Base-by-base conservation (phyloP, 2,329 filamentous ascomycete species). In the Decorospora gaudefroyi region DNA sequence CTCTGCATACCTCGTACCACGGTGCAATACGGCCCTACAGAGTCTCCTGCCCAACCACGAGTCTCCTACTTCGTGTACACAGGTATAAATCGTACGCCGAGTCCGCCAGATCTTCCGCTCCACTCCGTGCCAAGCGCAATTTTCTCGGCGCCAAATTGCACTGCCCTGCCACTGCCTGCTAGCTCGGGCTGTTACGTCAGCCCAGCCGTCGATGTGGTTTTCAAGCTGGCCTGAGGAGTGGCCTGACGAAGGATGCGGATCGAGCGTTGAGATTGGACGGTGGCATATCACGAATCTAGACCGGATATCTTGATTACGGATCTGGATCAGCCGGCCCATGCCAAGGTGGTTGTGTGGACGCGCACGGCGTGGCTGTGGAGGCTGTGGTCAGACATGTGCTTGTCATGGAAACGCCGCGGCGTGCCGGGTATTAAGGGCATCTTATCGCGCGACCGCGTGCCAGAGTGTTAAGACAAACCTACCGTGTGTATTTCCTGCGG, bases 171-270 rank as follows among this genome's bases (percentile, higher is more conserved):
- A 10, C 21, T n/a, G 17, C 22, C n/a, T 19, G 16, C 19, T 37
- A 23, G 21, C 10, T 7, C 18, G 13, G 10, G 11, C n/a, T 27
- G 32, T 13, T 38, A 49, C 60, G 53, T 62, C 58, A 61, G 60
- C 58, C 60, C 38, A 63, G 60, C 45, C 43, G 38, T 40, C 28
- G 26, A 31, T 34, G 44, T 28, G 12, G 16, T 13, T 26, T 32
- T 49, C 43, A 30, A 40, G 27, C 48, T 50, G 46, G 44, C 42
- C 46, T 46, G 46, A 55, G 50, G 32, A 10, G 36, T 4, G 15
- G 13, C 31, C 40, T 34, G 36, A 41, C 12, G 16, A 19, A 28
- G 18, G n/a, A 25, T 39, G 13, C 16, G 12, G 17, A 28, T 25
- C 21, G 22, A 18, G 18, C 25, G 31, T 22, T 13, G 11, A 22